Evolutionary conservation across 2,329 filamentous ascomycete genomes (phyloP).

Genomic region (Penicillium sp.): DNA sequence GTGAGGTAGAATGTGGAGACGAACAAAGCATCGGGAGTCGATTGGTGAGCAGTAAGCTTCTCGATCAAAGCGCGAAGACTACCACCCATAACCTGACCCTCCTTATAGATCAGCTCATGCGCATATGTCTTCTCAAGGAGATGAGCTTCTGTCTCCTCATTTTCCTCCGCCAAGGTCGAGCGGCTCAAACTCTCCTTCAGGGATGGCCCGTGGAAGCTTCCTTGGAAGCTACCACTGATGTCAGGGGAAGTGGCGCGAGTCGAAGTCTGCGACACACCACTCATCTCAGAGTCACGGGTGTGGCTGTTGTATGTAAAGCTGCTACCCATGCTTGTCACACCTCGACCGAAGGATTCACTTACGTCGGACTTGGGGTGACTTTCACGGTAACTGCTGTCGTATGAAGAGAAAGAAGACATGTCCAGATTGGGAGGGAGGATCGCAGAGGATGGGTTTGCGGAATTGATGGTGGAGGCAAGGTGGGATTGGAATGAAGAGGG

Average conservation of each 20-base stretch:
- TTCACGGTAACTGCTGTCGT: constrained; percentile 37
- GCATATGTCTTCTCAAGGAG: constrained; percentile 90
- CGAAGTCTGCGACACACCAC: constrained; percentile 76
- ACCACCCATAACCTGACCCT: constrained; percentile 90
- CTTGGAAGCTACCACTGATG: constrained; percentile 55
- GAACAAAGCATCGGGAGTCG: constrained; percentile 87
- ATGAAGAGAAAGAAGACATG: constrained; percentile 32
- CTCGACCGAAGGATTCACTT: constrained; percentile 57
- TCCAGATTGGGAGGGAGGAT: constrained; percentile 29
- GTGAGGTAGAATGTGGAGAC: constrained; percentile 95
- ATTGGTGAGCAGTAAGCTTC: constrained; percentile 87
- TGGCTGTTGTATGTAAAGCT: constrained; percentile 75
- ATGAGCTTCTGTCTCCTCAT: constrained; percentile 76
- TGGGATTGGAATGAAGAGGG: constrained; percentile 49
- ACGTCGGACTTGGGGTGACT: constrained; percentile 33
- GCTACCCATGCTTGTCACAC: constrained; percentile 74
- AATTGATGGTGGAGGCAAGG: constrained; percentile 24
- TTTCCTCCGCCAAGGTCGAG: constrained; percentile 69
- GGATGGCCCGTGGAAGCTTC: constrained; percentile 60
- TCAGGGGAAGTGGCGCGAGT: constrained; percentile 89
- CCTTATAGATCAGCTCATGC: constrained; percentile 91
- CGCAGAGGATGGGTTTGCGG: constrained; percentile 27
- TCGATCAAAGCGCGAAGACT: constrained; percentile 91
- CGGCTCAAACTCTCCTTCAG: constrained; percentile 69
- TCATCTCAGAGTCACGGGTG: constrained; percentile 74